A percentile compares a stretch with the other conserved stretches of the same genome.
These are phyloP conservation scores for Elsinoe fawcettii DNA, from an alignment of 2,329 filamentous ascomycete species.

Conservation along the genomic window DNA sequence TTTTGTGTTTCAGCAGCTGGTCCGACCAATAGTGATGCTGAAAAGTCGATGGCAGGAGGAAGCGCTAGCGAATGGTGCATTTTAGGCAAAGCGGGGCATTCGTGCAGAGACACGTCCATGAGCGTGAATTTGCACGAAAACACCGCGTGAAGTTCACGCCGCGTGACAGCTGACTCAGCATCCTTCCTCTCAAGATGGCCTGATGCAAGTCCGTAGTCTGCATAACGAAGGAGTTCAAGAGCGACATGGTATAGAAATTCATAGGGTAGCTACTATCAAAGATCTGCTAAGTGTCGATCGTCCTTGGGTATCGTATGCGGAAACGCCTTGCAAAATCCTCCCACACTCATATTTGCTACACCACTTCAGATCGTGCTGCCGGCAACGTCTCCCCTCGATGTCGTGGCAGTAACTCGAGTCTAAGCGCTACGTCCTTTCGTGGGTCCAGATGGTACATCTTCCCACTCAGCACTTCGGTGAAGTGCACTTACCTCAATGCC, in stretches of 20 bases:
- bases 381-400: neutral
- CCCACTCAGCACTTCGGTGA: neutral
- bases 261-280: too few species aligned
- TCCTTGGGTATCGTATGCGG: neutral
- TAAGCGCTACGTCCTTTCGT: too few species aligned
- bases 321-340: neutral
- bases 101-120: neutral
- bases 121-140: slow-evolving; percentile 7
- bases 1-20: neutral
- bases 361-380: neutral
- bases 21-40: neutral
- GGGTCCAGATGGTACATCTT: neutral
- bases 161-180: slow-evolving; percentile 7
- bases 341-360: neutral
- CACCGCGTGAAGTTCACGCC: neutral
- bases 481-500: too few species aligned
- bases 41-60: slow-evolving; percentile 8
- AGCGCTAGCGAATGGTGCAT: slow-evolving; percentile 2
- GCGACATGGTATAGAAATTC: too few species aligned
- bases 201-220: too few species aligned
- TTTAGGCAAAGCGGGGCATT: slow-evolving; percentile 8
- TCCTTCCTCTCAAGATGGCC: neutral
- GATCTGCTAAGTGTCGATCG: neutral
- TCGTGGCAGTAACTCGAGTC: too few species aligned
- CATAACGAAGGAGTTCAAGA: too few species aligned